Evolutionary conservation across 345 rosid genomes (phyloP).

Genomic region (Acer saccharum): DNA sequence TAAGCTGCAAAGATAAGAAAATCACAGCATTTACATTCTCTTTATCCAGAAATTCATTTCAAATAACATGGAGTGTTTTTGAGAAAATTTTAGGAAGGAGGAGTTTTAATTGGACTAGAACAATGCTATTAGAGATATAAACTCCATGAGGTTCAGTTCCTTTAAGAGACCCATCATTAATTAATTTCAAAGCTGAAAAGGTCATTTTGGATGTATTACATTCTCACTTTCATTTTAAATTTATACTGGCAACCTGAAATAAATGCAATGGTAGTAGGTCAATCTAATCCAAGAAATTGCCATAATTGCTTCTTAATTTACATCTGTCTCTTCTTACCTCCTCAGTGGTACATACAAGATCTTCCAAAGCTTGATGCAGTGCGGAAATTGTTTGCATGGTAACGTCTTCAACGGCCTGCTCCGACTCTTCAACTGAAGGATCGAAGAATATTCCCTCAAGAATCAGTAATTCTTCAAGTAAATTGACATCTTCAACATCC

Average conservation of each 20-base stretch:
- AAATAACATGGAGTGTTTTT: no score
- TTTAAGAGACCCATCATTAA: no score
- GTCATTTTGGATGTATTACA: not conserved
- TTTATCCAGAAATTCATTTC: not conserved
- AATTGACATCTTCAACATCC: slow-evolving; percentile 56
- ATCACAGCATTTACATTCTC: slow-evolving; percentile 2
- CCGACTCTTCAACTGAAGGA: slow-evolving; percentile 49
- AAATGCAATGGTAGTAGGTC: not conserved
- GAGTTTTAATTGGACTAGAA: slow-evolving; percentile 15
- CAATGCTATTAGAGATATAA: not conserved
- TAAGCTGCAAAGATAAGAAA: slow-evolving; percentile 44
- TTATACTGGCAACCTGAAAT: not conserved
- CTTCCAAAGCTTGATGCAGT: slow-evolving; percentile 55
- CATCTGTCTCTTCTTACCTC: slow-evolving; percentile 44
- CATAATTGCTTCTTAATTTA: not conserved
- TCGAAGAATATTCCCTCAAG: slow-evolving; percentile 50
- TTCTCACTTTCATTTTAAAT: not conserved
- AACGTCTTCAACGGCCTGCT: slow-evolving; percentile 45
- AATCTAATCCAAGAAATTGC: not conserved
- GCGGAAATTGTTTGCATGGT: slow-evolving; percentile 41
- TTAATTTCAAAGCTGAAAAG: not conserved
- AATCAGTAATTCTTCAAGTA: slow-evolving; percentile 66
- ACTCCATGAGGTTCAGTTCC: no score
- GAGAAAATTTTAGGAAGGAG: slow-evolving; percentile 4
- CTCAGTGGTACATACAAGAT: slow-evolving; percentile 42